Conservation (phyloP, 352 stramenopile species). For the Phytophthora kernoviae region DNA sequence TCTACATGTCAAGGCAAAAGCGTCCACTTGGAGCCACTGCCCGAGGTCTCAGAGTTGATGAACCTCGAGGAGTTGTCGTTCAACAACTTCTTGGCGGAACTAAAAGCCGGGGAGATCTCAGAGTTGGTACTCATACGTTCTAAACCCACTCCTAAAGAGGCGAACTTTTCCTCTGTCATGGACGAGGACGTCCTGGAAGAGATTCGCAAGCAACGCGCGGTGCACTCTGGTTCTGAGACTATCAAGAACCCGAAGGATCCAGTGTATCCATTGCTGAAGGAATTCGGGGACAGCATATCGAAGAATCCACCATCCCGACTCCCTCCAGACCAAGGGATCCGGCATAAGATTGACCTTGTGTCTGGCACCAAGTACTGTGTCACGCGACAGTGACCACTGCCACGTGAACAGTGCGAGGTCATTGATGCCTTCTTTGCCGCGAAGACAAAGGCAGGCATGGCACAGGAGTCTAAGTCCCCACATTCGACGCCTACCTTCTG, state of each 20-base stretch:
- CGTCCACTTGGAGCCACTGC: not conserved
- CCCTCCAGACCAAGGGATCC: constrained; percentile 13
- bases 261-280: constrained; percentile 3
- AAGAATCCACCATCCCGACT: constrained; percentile 17
- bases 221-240: not conserved
- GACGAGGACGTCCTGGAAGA: constrained; percentile 4
- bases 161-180: constrained; percentile 8
- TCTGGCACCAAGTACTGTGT: constrained; percentile 26
- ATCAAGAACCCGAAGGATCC: constrained; percentile 5
- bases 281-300: constrained; percentile 17
- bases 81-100: not conserved
- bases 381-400: constrained; percentile 27
- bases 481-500: constrained; percentile 18
- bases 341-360: constrained; percentile 28
- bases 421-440: constrained; percentile 35
- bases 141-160: not conserved
- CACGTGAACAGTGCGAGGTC: constrained; percentile 24
- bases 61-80: not conserved
- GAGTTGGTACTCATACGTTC: not conserved
- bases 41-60: not conserved
- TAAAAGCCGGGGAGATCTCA: not conserved
- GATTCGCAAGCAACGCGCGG: not conserved
- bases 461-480: constrained; percentile 24
- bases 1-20: not conserved
- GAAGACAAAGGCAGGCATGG: constrained; percentile 9